Evolutionary conservation across 2,329 filamentous ascomycete species (phyloP).

Genomic region (Neonectria punicea): DNA sequence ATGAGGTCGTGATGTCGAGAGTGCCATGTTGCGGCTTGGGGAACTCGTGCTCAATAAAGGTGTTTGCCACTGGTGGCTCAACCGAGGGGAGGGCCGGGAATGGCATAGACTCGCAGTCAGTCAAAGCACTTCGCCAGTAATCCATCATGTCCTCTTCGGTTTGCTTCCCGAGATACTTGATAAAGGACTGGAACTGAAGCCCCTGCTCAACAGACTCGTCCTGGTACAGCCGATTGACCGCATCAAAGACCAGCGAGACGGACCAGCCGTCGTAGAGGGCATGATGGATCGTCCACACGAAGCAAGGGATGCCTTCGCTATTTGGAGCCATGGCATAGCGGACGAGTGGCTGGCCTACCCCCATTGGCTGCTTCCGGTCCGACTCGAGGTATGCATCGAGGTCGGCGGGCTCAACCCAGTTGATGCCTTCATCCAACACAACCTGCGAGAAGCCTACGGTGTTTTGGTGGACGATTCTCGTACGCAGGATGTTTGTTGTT

Average conservation of each 20-base stretch:
- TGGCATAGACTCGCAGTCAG: constrained; percentile 1
- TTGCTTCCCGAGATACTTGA: neutral
- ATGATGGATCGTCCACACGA: constrained; percentile 43
- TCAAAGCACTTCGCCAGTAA: constrained; percentile 12
- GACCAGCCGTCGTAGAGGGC: constrained; percentile 44
- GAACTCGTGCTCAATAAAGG: neutral
- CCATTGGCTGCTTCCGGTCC: constrained; percentile 50
- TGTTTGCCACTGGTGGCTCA: constrained; percentile 2
- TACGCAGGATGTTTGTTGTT: constrained; percentile 51
- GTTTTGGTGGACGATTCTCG: constrained; percentile 57
- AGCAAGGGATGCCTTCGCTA: constrained; percentile 1
- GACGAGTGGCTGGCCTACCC: constrained; percentile 53
- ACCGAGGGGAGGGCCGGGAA: constrained; percentile 19
- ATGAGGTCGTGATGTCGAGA: constrained; percentile 18
- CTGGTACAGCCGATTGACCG: constrained; percentile 17
- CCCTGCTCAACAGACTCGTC: neutral
- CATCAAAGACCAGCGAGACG: constrained; percentile 17
- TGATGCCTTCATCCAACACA: constrained; percentile 51
- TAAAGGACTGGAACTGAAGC: neutral
- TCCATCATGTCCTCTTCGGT: neutral
- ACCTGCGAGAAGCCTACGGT: constrained; percentile 55
- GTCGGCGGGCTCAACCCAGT: constrained; percentile 37
- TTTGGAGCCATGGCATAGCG: constrained; percentile 51
- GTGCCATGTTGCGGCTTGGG: neutral
- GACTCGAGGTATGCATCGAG: constrained; percentile 50